Percentiles rank a stretch among this genome's conserved stretches.
These are phyloP conservation scores for Papiliotrema flavescens DNA, from an alignment of 1,284 basidiomycete genomes.

Conservation along the genomic window DNA sequence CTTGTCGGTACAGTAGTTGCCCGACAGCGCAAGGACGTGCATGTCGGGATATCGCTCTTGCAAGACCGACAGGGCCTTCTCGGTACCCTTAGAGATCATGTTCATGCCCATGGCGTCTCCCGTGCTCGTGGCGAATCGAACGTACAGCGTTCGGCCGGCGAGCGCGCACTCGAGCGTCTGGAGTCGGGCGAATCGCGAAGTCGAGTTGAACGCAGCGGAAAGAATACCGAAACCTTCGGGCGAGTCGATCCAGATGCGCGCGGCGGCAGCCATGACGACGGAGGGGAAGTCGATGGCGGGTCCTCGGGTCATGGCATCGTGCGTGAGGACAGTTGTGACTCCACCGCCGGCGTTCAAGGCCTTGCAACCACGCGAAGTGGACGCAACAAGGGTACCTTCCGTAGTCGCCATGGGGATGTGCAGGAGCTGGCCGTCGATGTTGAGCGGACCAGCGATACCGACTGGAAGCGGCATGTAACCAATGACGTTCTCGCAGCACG, in stretches of 20 bases:
- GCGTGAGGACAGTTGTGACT: constrained; percentile 86
- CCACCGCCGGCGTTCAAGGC: constrained; percentile 95
- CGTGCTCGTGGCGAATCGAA: constrained; percentile 92
- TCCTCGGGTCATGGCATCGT: constrained; percentile 97
- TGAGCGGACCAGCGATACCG: constrained; percentile 93
- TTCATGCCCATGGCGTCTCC: constrained; percentile 99
- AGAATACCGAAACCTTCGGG: constrained; percentile 73
- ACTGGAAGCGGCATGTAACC: constrained; percentile 96
- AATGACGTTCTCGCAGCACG: constrained; percentile 98
- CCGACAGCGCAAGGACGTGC: constrained; percentile 87
- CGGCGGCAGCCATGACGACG: constrained; percentile 72
- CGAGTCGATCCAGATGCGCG: constrained; percentile 85
- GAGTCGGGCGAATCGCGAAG: constrained; percentile 82
- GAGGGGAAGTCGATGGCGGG: constrained; percentile 95
- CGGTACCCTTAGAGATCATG: constrained; percentile 96
- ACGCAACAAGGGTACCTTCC: constrained; percentile 96
- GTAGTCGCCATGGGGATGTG: constrained; percentile 99
- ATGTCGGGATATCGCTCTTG: constrained; percentile 83
- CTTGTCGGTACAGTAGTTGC: constrained; percentile 99
- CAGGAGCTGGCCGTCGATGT: constrained; percentile 77
- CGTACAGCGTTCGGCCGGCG: constrained; percentile 87
- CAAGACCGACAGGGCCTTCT: constrained; percentile 85
- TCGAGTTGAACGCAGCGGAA: constrained; percentile 87
- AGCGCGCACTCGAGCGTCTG: constrained; percentile 77
- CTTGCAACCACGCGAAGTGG: constrained; percentile 95